phyloP scores from a whole-genome alignment of 139 green algal species.

The Chlamydomonas sphaeroides region DNA sequence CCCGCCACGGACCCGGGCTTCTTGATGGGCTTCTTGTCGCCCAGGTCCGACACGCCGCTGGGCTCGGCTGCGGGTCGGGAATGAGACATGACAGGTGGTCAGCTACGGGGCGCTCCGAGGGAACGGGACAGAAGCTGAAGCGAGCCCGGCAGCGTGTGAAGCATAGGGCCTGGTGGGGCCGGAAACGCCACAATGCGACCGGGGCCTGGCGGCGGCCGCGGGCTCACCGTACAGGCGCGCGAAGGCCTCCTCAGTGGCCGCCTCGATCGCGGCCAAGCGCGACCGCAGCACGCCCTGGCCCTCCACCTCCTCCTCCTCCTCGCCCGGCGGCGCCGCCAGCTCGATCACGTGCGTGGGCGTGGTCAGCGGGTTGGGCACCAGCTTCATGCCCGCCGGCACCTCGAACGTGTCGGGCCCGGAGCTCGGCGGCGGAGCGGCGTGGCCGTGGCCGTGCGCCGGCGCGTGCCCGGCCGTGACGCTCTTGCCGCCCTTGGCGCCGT shows the following conservation, averaged over 20 bases:
- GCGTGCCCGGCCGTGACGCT: background rate
- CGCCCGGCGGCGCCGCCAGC: background rate
- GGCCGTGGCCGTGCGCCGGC: background rate
- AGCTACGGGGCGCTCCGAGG: too few species aligned
- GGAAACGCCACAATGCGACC: too few species aligned
- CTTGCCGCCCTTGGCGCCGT: background rate
- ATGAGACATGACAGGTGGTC: too few species aligned
- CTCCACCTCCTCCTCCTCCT: background rate
- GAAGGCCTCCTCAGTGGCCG: constrained; percentile 47
- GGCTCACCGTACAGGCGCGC: constrained; percentile 1
- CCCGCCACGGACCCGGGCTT: background rate
- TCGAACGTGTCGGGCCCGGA: constrained; percentile 2
- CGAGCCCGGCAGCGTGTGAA: too few species aligned
- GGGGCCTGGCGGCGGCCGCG: too few species aligned
- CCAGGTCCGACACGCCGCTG: background rate
- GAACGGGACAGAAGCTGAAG: too few species aligned
- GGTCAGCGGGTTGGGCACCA: constrained; percentile 27
- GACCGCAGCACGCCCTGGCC: constrained; percentile 41
- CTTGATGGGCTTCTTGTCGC: background rate
- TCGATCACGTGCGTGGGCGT: constrained; percentile 44
- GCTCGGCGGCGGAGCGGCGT: background rate
- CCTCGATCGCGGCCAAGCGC: constrained; percentile 38
- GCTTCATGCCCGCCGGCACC: constrained; percentile 29
- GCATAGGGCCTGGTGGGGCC: too few species aligned
- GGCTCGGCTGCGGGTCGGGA: constrained; percentile 1